Evolutionary conservation across 768 basidiomycete genomes (phyloP).

Genomic region (Naganishia vaughanmartiniae): DNA sequence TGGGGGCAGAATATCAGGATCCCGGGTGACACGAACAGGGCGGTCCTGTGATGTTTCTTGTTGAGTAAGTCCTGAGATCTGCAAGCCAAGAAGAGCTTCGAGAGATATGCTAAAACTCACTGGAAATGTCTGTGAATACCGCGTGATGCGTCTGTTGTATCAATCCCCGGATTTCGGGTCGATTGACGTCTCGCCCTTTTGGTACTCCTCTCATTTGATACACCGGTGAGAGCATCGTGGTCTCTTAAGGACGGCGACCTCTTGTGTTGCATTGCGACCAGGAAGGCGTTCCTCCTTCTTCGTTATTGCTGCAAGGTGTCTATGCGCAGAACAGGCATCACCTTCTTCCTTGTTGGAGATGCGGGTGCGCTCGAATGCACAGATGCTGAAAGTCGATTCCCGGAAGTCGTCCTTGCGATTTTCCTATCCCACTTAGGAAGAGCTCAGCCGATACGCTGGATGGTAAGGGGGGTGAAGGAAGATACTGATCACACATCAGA

Average conservation of each 20-base stretch:
- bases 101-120: neutral
- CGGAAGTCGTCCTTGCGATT: neutral
- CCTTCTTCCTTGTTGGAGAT: neutral
- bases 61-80: neutral
- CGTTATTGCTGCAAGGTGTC: neutral
- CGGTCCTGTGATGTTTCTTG: neutral
- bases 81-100: too few relatives aligned
- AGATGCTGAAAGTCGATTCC: neutral
- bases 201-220: neutral
- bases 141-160: neutral
- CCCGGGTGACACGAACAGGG: conserved; percentile 5
- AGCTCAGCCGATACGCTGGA: neutral
- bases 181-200: neutral
- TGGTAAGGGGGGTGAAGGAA: too few relatives aligned
- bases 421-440: neutral
- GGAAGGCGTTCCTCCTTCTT: neutral
- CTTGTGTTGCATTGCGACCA: conserved; percentile 5
- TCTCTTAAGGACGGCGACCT: neutral
- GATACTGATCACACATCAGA: too few relatives aligned
- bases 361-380: neutral
- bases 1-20: conserved; percentile 18
- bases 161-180: neutral
- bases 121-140: conserved; percentile 18
- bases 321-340: neutral
- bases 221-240: neutral